phyloP scores from a whole-genome alignment of 371 early-diverging fungal species.

The Mortierella sp. region DNA sequence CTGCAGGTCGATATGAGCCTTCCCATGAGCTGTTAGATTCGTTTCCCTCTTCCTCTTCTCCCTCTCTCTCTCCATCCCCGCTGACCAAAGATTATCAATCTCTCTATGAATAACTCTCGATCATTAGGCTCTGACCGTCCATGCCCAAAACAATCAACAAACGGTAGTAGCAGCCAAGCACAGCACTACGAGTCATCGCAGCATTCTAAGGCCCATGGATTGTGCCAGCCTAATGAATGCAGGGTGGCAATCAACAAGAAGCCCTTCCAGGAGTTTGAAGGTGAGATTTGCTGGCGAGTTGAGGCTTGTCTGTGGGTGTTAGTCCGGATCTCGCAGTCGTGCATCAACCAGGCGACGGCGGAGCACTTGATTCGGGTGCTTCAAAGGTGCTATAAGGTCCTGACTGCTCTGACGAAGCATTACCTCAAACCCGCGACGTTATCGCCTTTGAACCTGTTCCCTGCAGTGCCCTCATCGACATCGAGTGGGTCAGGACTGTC shows the following conservation, averaged over 20 bases:
- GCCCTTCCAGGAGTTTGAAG: conserved; percentile 39
- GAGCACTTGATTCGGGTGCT: conserved; percentile 52
- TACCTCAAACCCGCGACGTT: conserved; percentile 32
- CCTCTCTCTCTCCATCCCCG: not conserved
- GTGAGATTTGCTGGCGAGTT: conserved; percentile 49
- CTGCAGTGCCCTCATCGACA: conserved; percentile 4
- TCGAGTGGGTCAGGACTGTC: not conserved
- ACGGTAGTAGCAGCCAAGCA: conserved; percentile 9
- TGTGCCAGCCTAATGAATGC: conserved; percentile 1
- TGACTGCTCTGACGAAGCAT: conserved; percentile 48
- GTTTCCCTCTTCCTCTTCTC: not conserved
- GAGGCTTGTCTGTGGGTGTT: conserved; percentile 53
- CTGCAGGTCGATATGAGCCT: conserved; percentile 12
- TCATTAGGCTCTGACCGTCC: conserved; percentile 29
- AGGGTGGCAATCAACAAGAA: conserved; percentile 17
- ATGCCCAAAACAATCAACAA: conserved; percentile 26
- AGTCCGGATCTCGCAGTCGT: conserved; percentile 45
- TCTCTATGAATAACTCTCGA: conserved; percentile 1
- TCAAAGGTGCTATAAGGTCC: conserved; percentile 40
- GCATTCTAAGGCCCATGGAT: not conserved
- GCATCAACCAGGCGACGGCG: conserved; percentile 36
- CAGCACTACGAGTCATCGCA: conserved; percentile 12
- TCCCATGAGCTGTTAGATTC: conserved; percentile 13
- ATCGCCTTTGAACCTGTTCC: conserved; percentile 29
- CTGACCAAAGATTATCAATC: conserved; percentile 7